These are phyloP conservation scores for Diutina rugosa DNA, from an alignment of 1,139 yeast genomes.

Conservation along the genomic window DNA sequence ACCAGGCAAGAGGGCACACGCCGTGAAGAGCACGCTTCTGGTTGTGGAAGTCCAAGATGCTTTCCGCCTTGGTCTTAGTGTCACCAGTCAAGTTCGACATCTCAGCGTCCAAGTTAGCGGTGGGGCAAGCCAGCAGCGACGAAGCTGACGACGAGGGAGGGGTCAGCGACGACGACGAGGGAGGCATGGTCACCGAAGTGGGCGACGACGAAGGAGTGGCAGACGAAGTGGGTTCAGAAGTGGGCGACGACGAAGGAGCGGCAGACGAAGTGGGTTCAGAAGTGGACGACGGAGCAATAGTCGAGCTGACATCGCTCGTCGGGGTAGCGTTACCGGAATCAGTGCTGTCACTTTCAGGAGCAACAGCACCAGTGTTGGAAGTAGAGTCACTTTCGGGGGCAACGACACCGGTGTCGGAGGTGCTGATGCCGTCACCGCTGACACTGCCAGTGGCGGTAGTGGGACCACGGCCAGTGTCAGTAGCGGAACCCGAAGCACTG, in stretches of 20 bases:
- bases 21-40: slow-evolving; percentile 41
- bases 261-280: slow-evolving; percentile 3
- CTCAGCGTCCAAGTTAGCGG: slow-evolving; percentile 8
- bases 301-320: neutral
- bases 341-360: neutral
- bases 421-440: neutral
- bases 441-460: neutral
- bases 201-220: neutral
- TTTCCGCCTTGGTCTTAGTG: slow-evolving; percentile 14
- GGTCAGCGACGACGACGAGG: slow-evolving; percentile 5
- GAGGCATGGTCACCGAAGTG: neutral
- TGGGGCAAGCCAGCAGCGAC: slow-evolving; percentile 4
- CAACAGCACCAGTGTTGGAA: neutral
- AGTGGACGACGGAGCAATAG: neutral
- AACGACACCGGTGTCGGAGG: neutral
- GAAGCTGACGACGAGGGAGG: slow-evolving; percentile 9
- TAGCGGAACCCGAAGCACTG: neutral
- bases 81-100: slow-evolving; percentile 4
- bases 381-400: neutral
- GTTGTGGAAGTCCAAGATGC: slow-evolving; percentile 38
- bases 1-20: slow-evolving; percentile 35
- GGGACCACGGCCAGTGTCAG: neutral
- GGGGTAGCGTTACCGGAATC: neutral
- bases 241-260: slow-evolving; percentile 1
- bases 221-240: slow-evolving; percentile 3